A percentile compares a stretch with the other conserved stretches of the same genome.
These are phyloP conservation scores for Lactarius akahatsu DNA, from an alignment of 768 basidiomycete species.

Conservation along the genomic window DNA sequence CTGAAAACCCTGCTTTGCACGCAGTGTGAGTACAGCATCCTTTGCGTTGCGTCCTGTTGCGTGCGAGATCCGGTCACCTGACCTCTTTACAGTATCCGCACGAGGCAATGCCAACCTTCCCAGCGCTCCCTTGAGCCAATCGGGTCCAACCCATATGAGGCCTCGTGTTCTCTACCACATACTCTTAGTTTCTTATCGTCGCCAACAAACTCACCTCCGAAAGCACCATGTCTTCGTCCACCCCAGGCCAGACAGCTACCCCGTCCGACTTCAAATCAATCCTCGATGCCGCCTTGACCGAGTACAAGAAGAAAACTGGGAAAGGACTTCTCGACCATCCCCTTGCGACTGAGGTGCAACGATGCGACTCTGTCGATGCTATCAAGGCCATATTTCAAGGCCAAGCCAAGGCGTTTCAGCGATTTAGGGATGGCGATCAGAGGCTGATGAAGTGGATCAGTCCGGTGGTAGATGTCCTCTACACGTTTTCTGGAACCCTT, in stretches of 20 bases:
- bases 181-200: too few relatives aligned
- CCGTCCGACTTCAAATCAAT: conserved; percentile 5
- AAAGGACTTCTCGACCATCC: conserved; percentile 2
- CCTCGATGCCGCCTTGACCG: conserved; percentile 3
- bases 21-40: too few relatives aligned
- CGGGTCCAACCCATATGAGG: too few relatives aligned
- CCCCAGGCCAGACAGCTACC: background rate
- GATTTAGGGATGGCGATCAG: background rate
- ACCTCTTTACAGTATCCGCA: too few relatives aligned
- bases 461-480: conserved; percentile 7
- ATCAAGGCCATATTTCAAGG: conserved; percentile 3
- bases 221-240: too few relatives aligned
- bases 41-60: too few relatives aligned
- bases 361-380: conserved; percentile 6
- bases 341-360: conserved; percentile 1
- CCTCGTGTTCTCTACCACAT: too few relatives aligned
- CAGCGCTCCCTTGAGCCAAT: too few relatives aligned
- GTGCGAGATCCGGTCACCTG: too few relatives aligned
- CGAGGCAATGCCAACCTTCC: too few relatives aligned
- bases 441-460: conserved; percentile 8
- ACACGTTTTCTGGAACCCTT: background rate
- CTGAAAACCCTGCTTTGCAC: too few relatives aligned
- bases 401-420: conserved; percentile 4
- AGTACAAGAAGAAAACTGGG: conserved; percentile 8
- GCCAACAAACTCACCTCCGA: too few relatives aligned